Base-by-base conservation (phyloP, 768 basidiomycete species). In the Pulveroboletus sp. region DNA sequence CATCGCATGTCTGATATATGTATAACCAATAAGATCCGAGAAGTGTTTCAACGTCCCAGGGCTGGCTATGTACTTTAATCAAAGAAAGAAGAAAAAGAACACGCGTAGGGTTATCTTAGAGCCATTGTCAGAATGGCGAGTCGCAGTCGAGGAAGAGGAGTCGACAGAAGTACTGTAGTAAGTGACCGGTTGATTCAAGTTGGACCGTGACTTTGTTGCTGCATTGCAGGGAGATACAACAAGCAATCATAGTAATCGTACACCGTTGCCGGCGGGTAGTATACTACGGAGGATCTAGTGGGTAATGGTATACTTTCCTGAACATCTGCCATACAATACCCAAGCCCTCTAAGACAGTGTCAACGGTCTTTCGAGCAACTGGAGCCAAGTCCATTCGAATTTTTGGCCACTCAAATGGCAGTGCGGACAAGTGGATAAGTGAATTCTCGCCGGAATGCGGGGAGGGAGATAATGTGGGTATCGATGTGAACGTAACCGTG, bases 301-400 rank as follows among this genome's bases (percentile, higher is more conserved):
- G 67, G 48, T 68, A 68, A 51, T 68, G 67, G 32, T 68, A 68
- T 25, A 40, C 63, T 53, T 55, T 69, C 50, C 65, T 58, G 27
- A 63, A 56, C 29, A 62, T 42, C 37, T 68, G 50, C 67, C 67
- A 68, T 37, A 70, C 59, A 4, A 58, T 14, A 35, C 53, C 55
- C 42, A 68, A 36, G 19, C 67, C 59, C 23, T 32, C 59, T 8
- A 70, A 20, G 38, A 70, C 53, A 23, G 4, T 58, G n/a, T 70
- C 61, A 24, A 56, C 55, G 6, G 56, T 51, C 41, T 50, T 21
- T 33, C 47, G 55, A 36, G 61, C 67, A 19, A 48, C 42, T 2
- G 65, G 65, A 6, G 59, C 46, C 23, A 70, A 16, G 25, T 69
- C 57, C 19, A 58, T 39, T 50, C 41, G 59, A 35, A 70, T n/a